Conservation (phyloP, 345 rosid species). For the Hypericum androsaemum region DNA sequence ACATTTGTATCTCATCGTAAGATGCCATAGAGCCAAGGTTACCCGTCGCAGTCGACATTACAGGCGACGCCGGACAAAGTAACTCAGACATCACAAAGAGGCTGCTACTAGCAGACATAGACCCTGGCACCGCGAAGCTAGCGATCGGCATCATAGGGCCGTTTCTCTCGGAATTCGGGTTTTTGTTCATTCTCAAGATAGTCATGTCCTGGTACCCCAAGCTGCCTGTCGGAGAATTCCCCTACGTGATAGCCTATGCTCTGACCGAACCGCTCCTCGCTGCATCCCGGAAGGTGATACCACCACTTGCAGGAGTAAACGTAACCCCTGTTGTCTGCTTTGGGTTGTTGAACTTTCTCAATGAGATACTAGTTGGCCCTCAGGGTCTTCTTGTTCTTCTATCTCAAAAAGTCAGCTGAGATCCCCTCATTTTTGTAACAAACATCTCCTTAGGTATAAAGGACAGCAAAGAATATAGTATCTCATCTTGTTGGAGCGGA, state of each 20-base stretch:
- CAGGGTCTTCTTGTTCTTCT: constrained; percentile 89
- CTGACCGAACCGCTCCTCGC: constrained; percentile 75
- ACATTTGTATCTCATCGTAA: too few relatives aligned
- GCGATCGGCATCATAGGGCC: constrained; percentile 65
- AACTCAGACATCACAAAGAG: constrained; percentile 15
- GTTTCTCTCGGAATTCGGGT: constrained; percentile 54
- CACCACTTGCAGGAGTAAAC: constrained; percentile 64
- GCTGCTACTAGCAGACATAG: constrained; percentile 34
- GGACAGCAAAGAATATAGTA: too few relatives aligned
- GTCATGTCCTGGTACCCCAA: constrained; percentile 97
- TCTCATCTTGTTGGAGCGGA: too few relatives aligned
- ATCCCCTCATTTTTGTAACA: too few relatives aligned
- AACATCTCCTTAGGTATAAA: too few relatives aligned
- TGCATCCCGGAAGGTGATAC: constrained; percentile 61
- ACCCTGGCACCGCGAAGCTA: constrained; percentile 25
- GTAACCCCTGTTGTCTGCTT: too few relatives aligned
- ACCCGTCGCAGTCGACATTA: too few relatives aligned
- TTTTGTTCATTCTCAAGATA: constrained; percentile 62
- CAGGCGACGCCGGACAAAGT: not conserved
- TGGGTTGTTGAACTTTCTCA: too few relatives aligned
- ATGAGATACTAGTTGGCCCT: constrained; percentile 66
- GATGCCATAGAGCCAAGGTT: too few relatives aligned
- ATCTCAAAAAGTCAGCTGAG: constrained; percentile 53
- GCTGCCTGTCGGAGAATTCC: constrained; percentile 75
- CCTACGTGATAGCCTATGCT: constrained; percentile 77